Conservation (phyloP, 768 basidiomycete genomes). For the Russula earlei region DNA sequence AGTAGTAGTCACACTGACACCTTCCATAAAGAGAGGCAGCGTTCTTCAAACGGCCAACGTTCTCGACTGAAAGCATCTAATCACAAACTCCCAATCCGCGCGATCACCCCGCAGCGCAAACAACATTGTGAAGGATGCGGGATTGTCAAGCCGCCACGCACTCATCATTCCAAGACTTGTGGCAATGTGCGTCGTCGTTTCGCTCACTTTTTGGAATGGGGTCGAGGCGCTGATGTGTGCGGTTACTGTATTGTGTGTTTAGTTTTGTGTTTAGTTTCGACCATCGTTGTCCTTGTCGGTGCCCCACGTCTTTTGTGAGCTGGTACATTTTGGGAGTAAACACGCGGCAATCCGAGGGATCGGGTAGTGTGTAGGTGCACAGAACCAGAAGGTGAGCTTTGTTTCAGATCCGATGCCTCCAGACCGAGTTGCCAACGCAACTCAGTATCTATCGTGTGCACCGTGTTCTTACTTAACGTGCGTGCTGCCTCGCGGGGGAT, state of each 20-base stretch:
- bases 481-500: conserved; percentile 22
- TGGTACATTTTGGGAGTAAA: background rate
- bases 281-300: conserved; percentile 83
- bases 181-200: conserved; percentile 51
- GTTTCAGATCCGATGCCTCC: background rate
- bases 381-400: conserved; percentile 68
- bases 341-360: conserved; percentile 51
- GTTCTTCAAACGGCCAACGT: background rate
- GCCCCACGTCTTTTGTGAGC: background rate
- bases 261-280: conserved; percentile 74
- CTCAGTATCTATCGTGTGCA: conserved; percentile 59
- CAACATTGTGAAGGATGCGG: conserved; percentile 52
- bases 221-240: background rate
- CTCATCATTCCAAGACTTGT: conserved; percentile 77
- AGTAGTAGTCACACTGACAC: background rate
- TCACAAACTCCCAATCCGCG: conserved; percentile 26
- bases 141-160: conserved; percentile 61
- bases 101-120: conserved; percentile 42
- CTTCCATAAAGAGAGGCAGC: background rate
- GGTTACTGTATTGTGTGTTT: conserved; percentile 54
- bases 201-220: background rate
- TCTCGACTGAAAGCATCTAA: background rate
- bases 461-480: conserved; percentile 43
- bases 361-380: conserved; percentile 88
- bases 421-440: background rate